Base-by-base conservation (phyloP, 495 filamentous ascomycete genomes). In the Penicillium samsonianum region DNA sequence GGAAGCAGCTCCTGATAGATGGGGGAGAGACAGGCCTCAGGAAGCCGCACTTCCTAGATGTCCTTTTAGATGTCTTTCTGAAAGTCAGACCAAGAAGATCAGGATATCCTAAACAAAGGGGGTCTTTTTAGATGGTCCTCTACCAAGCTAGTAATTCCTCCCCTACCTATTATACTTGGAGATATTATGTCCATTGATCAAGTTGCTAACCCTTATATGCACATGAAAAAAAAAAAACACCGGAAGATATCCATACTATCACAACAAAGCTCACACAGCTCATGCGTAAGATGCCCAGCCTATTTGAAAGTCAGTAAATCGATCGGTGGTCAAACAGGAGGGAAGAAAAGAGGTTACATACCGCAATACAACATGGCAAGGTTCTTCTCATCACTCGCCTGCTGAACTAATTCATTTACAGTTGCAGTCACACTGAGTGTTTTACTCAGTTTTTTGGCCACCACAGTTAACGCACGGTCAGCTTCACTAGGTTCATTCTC, bases 401-500 rank as follows among this genome's bases (percentile, higher is more conserved):
- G 89, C 69, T 97, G 94, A 59, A 98, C 98, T 53, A 98, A 74
- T 68, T 98, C 94, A 65, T 96, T 98, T 26, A 98, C 94, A 40
- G 92, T 96, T 16, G 94, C 94, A 51, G 85, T 86, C 19, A 96
- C 94, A 70, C 94, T 98, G 64, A 98, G 71, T 41, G 89, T 93
- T 78, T 96, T 95, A 63, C 85, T 87, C 65, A 98, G 73, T 76
- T 98, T 98, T 81, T 96, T 97, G 57, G 87, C 84, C 22, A 98
- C 95, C 17, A 98, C 91, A 37, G 88, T 89, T 59, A 98, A 76
- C 8, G 94, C 95, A 43, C 94, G 80, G 65, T 96, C 91, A 14
- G 94, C 95, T 71, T 98, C 95, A 44, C 88, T 89, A 0, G 91
- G 89, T 66, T 97, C 90, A 65, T 91, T 90, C 9, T 76, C 74